Conservation (phyloP, 805 yeast species). For the Grigorovia transvaalensis region DNA sequence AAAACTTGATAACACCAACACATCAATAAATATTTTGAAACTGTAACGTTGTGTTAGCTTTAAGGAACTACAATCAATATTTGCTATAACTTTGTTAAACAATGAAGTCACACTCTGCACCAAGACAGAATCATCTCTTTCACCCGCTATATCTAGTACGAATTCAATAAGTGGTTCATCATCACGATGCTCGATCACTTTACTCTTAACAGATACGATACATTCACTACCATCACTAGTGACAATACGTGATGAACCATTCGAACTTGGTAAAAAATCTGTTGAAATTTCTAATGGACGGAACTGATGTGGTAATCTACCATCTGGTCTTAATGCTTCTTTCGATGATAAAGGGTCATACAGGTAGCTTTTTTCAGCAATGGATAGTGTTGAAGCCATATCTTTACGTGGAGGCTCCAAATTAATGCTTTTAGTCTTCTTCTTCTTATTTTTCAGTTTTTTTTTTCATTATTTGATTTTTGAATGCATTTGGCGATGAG, state of each 20-base stretch:
- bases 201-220: constrained; percentile 80
- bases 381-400: constrained; percentile 38
- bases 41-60: constrained; percentile 64
- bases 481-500: too few relatives aligned
- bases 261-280: constrained; percentile 73
- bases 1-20: constrained; percentile 62
- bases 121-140: constrained; percentile 67
- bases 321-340: constrained; percentile 77
- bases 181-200: constrained; percentile 47
- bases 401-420: too few relatives aligned
- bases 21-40: constrained; percentile 69
- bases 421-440: background rate
- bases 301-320: constrained; percentile 62
- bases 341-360: constrained; percentile 53
- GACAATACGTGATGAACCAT: constrained; percentile 85
- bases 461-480: too few relatives aligned
- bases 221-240: constrained; percentile 89
- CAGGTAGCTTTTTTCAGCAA: constrained; percentile 67
- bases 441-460: background rate
- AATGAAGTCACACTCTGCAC: constrained; percentile 54
- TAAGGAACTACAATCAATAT: constrained; percentile 41
- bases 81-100: constrained; percentile 29
- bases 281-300: constrained; percentile 79
- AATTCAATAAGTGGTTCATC: constrained; percentile 51
- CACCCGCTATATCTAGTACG: constrained; percentile 73